Evolutionary conservation across 306 rosid species (phyloP), one percentile per base, ranked within the genome.

Genomic region (Malus sieversii): DNA sequence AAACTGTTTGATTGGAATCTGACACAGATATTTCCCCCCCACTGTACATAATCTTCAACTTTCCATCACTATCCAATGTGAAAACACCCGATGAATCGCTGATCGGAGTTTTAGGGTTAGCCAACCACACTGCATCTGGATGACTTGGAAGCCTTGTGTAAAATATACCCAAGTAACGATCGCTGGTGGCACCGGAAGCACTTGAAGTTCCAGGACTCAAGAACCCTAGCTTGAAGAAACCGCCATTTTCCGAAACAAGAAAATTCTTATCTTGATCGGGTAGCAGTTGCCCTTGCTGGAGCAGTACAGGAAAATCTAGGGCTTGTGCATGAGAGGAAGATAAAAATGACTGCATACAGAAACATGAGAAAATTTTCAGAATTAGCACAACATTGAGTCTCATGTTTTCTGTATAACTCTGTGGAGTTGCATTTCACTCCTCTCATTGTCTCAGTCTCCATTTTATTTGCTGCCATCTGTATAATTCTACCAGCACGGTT

Each of bases 111-210:
- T 75, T 52, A 6, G 48, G 72, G 57, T 81, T 81, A 6, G 69
- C 80, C 73, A 81, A 73, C 84, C 80, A 65, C 18, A 76, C 66
- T 29, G 77, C 76, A 22, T 81, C 77, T 20, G 84, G 84, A 70
- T 81, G 70, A 16, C 65, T 44, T 38, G 76, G 77, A 22, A 81
- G 69, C 25, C 71, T 76, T 15, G 44, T 10, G 76, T 71, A 80
- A 75, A 75, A 80, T 69, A 70, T 63, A 14, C 80, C 77, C 73
- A 81, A 44, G 77, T 52, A 81, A 71, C 60, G 67, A 9, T 63
- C 3, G 4, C 66, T 71, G 2, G 81, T 40, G 16, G 11, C 30
- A 6, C 71, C 71, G 22, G 62, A 61, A n/a, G 9, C 5, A 42
- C 77, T 75, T 48, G 72, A 23, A 62, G 63, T 52, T 9, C 77